These are phyloP conservation scores for Lepraria neglecta DNA, from an alignment of 495 filamentous ascomycete species.

Conservation along the genomic window DNA sequence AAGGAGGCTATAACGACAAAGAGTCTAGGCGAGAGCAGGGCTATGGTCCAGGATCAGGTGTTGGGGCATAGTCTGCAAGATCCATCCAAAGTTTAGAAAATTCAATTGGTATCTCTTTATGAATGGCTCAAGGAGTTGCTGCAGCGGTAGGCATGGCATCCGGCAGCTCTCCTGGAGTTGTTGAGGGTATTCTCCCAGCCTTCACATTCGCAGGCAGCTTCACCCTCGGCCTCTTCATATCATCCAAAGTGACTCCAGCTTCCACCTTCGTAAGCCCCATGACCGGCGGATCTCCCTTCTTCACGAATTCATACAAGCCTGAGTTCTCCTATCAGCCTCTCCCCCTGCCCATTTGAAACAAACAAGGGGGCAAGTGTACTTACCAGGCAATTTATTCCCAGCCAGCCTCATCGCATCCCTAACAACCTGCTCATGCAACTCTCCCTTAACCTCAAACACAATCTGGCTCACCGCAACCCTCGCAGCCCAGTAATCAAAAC, in stretches of 20 bases:
- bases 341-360: neutral
- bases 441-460: conserved; percentile 84
- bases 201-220: conserved; percentile 50
- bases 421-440: conserved; percentile 89
- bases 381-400: conserved; percentile 92
- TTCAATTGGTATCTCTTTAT: conserved; percentile 15
- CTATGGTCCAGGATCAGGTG: conserved; percentile 52
- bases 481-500: conserved; percentile 92
- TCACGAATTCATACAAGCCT: conserved; percentile 92
- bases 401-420: conserved; percentile 91
- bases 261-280: conserved; percentile 91
- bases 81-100: conserved; percentile 13
- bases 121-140: conserved; percentile 10
- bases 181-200: conserved; percentile 25
- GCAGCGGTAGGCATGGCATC: conserved; percentile 10
- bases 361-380: conserved; percentile 27
- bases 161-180: conserved; percentile 14
- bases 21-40: conserved; percentile 50
- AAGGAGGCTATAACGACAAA: conserved; percentile 33
- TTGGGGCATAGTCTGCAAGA: conserved; percentile 45
- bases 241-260: conserved; percentile 70
- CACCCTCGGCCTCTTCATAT: conserved; percentile 67
- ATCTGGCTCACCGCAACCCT: conserved; percentile 82
- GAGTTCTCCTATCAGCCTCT: conserved; percentile 1
- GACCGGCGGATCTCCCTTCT: conserved; percentile 81